phyloP scores from a whole-genome alignment of 129 eudicot genomes.

The Lactuca saligna region DNA sequence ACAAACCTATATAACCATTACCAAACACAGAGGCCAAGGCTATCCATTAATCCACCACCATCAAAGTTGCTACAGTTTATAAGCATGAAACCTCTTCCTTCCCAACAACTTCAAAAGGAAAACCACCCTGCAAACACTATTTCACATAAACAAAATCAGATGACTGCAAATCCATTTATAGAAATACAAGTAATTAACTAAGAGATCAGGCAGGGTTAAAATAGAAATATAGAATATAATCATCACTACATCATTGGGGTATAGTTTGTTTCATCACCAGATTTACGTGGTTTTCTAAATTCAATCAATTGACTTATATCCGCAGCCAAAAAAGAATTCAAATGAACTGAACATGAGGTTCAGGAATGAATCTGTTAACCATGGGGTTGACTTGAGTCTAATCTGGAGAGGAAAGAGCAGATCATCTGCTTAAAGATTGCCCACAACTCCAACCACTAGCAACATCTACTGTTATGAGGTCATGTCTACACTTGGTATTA shows the following conservation, averaged over 20 bases:
- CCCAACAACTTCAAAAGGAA: neutral
- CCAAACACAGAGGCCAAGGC: neutral
- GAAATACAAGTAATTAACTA: no score
- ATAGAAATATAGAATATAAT: no score
- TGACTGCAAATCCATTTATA: no score
- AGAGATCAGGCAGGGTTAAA: no score
- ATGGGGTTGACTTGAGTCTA: neutral
- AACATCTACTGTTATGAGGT: neutral
- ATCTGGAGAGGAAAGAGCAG: conserved; percentile 2
- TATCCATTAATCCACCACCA: no score
- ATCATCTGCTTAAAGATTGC: neutral
- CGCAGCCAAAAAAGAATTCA: neutral
- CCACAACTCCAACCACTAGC: neutral
- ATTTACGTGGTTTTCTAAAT: neutral
- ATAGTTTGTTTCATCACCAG: neutral
- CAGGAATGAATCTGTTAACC: no score
- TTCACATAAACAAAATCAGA: no score
- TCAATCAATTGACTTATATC: conserved; percentile 3
- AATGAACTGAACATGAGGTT: neutral
- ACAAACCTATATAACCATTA: neutral
- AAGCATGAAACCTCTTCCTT: no score
- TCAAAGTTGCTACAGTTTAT: no score
- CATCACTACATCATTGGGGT: neutral
- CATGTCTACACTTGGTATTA: neutral
- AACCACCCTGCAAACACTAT: no score